Conservation (phyloP, 306 rosid genomes). For the Spatholobus suberectus region DNA sequence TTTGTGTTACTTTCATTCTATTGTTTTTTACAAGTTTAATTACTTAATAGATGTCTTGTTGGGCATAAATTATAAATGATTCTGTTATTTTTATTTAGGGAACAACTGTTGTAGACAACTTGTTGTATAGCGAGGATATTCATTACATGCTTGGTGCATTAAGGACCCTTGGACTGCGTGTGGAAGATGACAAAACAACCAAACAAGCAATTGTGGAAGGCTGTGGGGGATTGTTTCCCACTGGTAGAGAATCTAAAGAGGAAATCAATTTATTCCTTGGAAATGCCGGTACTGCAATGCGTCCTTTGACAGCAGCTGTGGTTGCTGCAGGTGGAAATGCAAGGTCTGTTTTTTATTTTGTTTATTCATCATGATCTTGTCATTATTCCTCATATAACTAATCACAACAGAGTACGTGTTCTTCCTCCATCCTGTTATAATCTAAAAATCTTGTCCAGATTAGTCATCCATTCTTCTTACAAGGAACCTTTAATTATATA, state of each 20-base stretch:
- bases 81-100: constrained; percentile 63
- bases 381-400: background rate
- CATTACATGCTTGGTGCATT: constrained; percentile 97
- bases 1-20: constrained; percentile 19
- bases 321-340: constrained; percentile 92
- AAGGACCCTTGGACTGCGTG: constrained; percentile 77
- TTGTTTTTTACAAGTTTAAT: background rate
- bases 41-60: constrained; percentile 7
- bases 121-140: constrained; percentile 89
- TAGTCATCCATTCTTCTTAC: background rate
- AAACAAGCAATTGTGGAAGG: constrained; percentile 92
- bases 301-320: constrained; percentile 96
- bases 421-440: background rate
- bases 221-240: constrained; percentile 87
- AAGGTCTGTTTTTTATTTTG: constrained; percentile 57
- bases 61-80: background rate
- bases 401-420: background rate
- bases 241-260: constrained; percentile 60
- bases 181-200: constrained; percentile 76
- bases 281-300: constrained; percentile 99
- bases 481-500: background rate
- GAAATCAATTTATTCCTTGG: constrained; percentile 95
- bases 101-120: constrained; percentile 94
- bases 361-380: constrained; percentile 2
- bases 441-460: background rate